phyloP scores from a whole-genome alignment of 192 early-diverging fungal genomes.

The Backusella psychrophila region DNA sequence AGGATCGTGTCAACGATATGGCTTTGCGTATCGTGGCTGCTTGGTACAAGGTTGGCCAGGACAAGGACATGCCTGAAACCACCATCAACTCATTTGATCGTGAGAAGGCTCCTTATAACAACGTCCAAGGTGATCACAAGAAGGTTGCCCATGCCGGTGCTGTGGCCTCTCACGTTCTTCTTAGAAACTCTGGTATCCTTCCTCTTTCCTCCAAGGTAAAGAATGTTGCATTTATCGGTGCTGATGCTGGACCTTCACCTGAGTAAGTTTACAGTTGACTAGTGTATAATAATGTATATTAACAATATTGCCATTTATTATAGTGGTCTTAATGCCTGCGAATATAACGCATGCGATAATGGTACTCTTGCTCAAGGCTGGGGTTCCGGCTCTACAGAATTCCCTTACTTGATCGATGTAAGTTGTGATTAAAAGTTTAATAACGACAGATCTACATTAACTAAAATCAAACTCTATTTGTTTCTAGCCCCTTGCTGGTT shows the following conservation, averaged over 20 bases:
- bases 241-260: slow-evolving; percentile 18
- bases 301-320: not conserved
- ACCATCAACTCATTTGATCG: not conserved
- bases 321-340: slow-evolving; percentile 16
- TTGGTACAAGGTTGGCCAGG: slow-evolving; percentile 14
- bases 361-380: slow-evolving; percentile 17
- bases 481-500: slow-evolving; percentile 25
- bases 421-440: not conserved
- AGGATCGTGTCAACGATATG: slow-evolving; percentile 7
- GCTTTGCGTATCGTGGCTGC: slow-evolving; percentile 13
- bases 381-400: slow-evolving; percentile 25
- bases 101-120: not conserved
- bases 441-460: not conserved
- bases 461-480: not conserved
- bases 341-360: slow-evolving; percentile 14
- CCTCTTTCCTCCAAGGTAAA: slow-evolving; percentile 10
- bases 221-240: slow-evolving; percentile 28
- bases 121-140: slow-evolving; percentile 18
- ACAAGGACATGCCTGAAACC: not conserved
- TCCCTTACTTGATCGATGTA: slow-evolving; percentile 30
- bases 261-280: not conserved
- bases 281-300: not conserved
- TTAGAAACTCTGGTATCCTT: slow-evolving; percentile 15
- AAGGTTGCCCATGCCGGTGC: slow-evolving; percentile 8
- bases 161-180: slow-evolving; percentile 17